Evolutionary conservation across 352 stramenopile genomes (phyloP), one percentile per base, ranked within the genome.

Genomic region (Blastocystis sp.): DNA sequence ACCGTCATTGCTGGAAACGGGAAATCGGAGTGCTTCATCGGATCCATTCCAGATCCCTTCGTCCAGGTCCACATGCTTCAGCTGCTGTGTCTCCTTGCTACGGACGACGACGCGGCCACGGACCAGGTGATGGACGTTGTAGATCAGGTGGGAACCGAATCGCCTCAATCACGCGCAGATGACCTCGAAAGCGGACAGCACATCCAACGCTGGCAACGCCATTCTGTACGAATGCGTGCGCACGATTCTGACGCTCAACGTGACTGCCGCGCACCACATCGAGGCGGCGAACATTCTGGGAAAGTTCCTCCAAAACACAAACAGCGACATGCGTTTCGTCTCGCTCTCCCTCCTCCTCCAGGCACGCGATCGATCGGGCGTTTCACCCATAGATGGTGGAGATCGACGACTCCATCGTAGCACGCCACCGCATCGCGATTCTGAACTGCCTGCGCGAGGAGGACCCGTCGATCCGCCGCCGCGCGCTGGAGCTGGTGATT

Each of bases 271-370:
- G 31, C 76, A 70, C 62, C 21, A 69, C 3, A 67, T 70, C 55
- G 63, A 90, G 37, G 79, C 79, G 21, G 37, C 69, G 80, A 99
- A 99, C 92, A 99, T 99, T 90, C 93, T 99, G n/a, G 97, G 97
- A 69, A 94, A 97, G 45, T 99, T 99, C 91, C 91, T 99, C 61
- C 93, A 98, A 9, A 99, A 99, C 92, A 95, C 96, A 13, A 97
- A 99, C 93, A 99, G 99, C 92, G 99, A 99, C 92, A 99, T 99
- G 92, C 95, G 97, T n/a, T 99, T 99, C 91, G 97, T 99, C 37
- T 97, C 97, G 35, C 93, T 99, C n/a, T 82, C 80, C 12, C 62
- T 74, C 16, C 29, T 88, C 26, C 50, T 70, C 45, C 60, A 65
- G 26, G 60, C 26, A 55, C 60, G n/a, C 6, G 60, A n/a, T 65